phyloP scores from a whole-genome alignment of 2,329 filamentous ascomycete species.

The Exophiala aquamarina region DNA sequence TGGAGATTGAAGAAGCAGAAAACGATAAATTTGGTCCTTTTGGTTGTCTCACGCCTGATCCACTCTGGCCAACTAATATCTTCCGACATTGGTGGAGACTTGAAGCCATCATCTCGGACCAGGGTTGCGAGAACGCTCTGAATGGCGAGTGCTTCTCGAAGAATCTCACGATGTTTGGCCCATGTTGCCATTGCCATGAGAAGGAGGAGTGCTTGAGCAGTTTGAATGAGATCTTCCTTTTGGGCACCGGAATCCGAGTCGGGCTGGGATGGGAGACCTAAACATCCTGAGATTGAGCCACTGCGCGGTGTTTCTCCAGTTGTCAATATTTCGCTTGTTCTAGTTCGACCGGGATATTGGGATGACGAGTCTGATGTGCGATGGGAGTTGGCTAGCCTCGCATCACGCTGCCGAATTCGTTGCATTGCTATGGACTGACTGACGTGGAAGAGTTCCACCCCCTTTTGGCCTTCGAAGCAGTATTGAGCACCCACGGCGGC shows the following conservation, averaged over 20 bases:
- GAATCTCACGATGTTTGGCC: constrained; percentile 28
- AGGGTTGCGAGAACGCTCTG: constrained; percentile 29
- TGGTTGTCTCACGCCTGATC: constrained; percentile 37
- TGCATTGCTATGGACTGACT: constrained; percentile 27
- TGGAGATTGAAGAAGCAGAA: constrained; percentile 41
- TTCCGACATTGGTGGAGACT: constrained; percentile 11
- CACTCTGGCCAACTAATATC: constrained; percentile 35
- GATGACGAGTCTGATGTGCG: constrained; percentile 28
- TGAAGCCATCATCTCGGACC: constrained; percentile 28
- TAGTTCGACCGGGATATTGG: constrained; percentile 10
- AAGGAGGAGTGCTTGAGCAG: constrained; percentile 25
- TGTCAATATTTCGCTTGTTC: constrained; percentile 6
- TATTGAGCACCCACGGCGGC: constrained; percentile 29
- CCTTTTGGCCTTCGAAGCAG: constrained; percentile 28
- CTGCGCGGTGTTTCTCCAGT: constrained; percentile 17
- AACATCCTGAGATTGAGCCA: constrained; percentile 19
- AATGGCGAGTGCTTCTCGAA: constrained; percentile 29
- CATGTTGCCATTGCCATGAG: constrained; percentile 31
- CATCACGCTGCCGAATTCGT: constrained; percentile 25
- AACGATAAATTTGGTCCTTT: constrained; percentile 38
- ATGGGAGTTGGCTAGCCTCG: constrained; percentile 17
- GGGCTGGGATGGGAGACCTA: constrained; percentile 19
- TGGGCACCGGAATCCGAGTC: constrained; percentile 10
- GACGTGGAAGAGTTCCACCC: constrained; percentile 25
- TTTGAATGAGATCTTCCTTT: constrained; percentile 26